Evolutionary conservation across 371 early-diverging fungal species (phyloP).

Genomic region (Apophysomyces ossiformis): DNA sequence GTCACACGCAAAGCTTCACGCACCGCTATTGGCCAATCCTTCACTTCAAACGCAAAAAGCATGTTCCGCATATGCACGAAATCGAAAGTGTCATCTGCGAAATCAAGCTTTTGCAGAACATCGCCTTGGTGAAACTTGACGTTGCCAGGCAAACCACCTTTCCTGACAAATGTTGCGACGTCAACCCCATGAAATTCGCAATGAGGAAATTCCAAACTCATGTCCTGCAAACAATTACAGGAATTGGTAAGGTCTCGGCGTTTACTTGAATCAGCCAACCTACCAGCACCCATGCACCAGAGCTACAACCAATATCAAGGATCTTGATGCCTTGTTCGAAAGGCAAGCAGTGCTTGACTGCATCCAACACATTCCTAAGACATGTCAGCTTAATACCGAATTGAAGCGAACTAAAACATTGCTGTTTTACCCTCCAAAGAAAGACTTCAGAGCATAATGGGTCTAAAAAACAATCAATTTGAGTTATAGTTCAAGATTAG

Average conservation of each 20-base stretch:
- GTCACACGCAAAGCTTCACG: slow-evolving; percentile 47
- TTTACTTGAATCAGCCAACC: background rate
- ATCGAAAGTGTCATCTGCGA: slow-evolving; percentile 51
- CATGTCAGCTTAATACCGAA: slow-evolving; percentile 26
- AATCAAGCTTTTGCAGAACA: slow-evolving; percentile 44
- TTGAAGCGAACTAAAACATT: slow-evolving; percentile 3
- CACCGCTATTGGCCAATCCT: slow-evolving; percentile 43
- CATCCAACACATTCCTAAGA: slow-evolving; percentile 33
- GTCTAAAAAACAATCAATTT: too few relatives aligned
- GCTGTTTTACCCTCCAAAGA: background rate
- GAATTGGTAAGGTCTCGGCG: background rate
- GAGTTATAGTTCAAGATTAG: too few relatives aligned
- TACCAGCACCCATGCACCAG: slow-evolving; percentile 33
- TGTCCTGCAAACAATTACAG: slow-evolving; percentile 28
- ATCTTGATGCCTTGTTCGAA: slow-evolving; percentile 21
- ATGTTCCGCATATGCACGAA: slow-evolving; percentile 54
- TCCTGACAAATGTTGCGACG: slow-evolving; percentile 48
- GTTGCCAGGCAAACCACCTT: slow-evolving; percentile 47
- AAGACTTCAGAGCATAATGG: too few relatives aligned
- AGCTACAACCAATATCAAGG: slow-evolving; percentile 34
- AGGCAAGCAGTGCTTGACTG: slow-evolving; percentile 21
- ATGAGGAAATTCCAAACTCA: slow-evolving; percentile 51
- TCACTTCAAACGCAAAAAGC: slow-evolving; percentile 31
- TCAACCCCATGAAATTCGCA: slow-evolving; percentile 47
- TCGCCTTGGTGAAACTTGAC: slow-evolving; percentile 42